phyloP scores from a whole-genome alignment of 2,329 filamentous ascomycete species.

The Fusarium cicatricum region DNA sequence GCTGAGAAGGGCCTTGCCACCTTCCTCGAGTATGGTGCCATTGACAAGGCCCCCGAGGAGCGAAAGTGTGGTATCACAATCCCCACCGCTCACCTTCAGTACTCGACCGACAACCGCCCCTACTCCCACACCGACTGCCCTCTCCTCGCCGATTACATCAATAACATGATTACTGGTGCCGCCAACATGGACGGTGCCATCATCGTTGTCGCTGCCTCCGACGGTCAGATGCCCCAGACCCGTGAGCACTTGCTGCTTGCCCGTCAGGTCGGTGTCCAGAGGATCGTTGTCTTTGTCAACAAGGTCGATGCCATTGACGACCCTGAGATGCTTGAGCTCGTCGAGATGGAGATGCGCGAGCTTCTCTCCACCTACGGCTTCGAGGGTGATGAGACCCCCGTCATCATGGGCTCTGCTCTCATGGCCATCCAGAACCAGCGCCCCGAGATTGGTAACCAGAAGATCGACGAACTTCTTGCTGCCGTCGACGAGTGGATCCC shows the following conservation, averaged over 20 bases:
- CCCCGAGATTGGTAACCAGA: conserved; percentile 84
- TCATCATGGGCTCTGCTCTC: conserved; percentile 95
- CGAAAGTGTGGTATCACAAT: conserved; percentile 99
- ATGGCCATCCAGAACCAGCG: conserved; percentile 89
- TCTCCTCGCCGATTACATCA: conserved; percentile 99
- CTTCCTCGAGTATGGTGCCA: conserved; percentile 97
- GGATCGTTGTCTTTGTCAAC: conserved; percentile 99
- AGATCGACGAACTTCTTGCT: conserved; percentile 90
- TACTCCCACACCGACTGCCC: conserved; percentile 99
- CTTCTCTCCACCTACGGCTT: conserved; percentile 92
- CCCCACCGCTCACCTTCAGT: conserved; percentile 98
- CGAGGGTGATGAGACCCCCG: conserved; percentile 97
- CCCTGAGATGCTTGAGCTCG: conserved; percentile 99
- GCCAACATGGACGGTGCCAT: conserved; percentile 99
- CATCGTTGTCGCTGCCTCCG: conserved; percentile 97
- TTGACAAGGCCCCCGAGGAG: conserved; percentile 99
- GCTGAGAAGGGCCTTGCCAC: conserved; percentile 91
- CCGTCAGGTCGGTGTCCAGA: conserved; percentile 97
- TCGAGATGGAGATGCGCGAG: conserved; percentile 99
- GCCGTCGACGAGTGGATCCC: conserved; percentile 97
- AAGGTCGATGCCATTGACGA: conserved; percentile 98
- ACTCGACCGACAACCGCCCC: conserved; percentile 91
- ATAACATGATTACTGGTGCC: conserved; percentile 99
- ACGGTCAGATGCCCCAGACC: conserved; percentile 99
- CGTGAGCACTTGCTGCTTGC: conserved; percentile 97